Conservation (phyloP, 208 protist genomes). For the Strigomonas culicis region DNA sequence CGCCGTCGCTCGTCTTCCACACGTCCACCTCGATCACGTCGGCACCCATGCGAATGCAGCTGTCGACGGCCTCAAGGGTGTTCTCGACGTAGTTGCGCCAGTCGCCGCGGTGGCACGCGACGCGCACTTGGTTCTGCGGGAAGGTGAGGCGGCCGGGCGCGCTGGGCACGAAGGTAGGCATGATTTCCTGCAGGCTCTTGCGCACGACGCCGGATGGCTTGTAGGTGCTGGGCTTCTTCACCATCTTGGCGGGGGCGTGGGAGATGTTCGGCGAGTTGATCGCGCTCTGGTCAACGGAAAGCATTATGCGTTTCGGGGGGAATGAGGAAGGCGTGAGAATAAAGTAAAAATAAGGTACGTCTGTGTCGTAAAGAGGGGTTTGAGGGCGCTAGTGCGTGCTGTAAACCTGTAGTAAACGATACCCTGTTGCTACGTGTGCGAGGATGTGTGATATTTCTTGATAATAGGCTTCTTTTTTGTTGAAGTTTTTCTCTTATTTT, state of each 20-base stretch:
- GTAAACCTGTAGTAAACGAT: no score
- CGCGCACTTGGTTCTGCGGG: constrained; percentile 19
- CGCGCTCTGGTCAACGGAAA: constrained; percentile 21
- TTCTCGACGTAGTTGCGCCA: constrained; percentile 77
- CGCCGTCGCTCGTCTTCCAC: constrained; percentile 53
- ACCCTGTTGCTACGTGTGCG: no score
- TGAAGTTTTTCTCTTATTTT: no score
- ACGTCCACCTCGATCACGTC: constrained; percentile 70
- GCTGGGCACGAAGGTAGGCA: background rate
- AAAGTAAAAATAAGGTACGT: no score
- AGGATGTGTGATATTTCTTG: background rate
- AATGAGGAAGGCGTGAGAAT: no score
- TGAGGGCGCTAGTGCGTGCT: no score
- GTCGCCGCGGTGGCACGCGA: constrained; percentile 67
- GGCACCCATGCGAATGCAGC: constrained; percentile 58
- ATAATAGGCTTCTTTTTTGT: no score
- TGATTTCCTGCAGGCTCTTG: background rate
- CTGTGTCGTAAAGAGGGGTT: no score
- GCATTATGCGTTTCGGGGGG: background rate
- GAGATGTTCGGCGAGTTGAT: constrained; percentile 28
- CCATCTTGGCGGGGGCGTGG: background rate
- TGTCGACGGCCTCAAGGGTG: constrained; percentile 64
- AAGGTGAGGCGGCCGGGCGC: no score
- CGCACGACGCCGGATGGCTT: background rate
- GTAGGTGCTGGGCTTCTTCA: background rate